Conservation (phyloP, 257 asterid genomes). For the Salvia splendens region DNA sequence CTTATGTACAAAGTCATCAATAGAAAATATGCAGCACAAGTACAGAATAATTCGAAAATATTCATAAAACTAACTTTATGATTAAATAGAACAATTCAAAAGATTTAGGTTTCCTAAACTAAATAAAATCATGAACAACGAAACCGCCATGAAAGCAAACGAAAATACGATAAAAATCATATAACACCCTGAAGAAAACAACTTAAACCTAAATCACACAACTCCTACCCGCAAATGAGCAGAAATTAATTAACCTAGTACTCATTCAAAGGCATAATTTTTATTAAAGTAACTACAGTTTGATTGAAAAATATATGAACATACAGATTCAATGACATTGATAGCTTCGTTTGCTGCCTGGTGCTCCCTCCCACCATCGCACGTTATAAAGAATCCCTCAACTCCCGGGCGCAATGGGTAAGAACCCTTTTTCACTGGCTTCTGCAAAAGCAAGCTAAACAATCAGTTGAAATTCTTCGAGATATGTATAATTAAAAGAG, state of each 20-base stretch:
- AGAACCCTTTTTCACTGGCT: slow-evolving; percentile 75
- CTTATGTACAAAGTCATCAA: not conserved
- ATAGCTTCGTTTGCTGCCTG: slow-evolving; percentile 91
- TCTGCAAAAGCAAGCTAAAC: slow-evolving; percentile 44
- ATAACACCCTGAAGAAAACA: slow-evolving; percentile 9
- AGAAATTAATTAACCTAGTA: slow-evolving; percentile 5
- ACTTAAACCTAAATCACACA: slow-evolving; percentile 9
- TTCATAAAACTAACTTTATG: not conserved
- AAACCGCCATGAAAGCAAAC: not conserved
- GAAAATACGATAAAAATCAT: not conserved
- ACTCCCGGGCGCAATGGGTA: slow-evolving; percentile 86
- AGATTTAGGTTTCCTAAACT: not conserved
- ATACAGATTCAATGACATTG: slow-evolving; percentile 82
- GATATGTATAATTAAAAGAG: not conserved
- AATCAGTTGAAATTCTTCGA: slow-evolving; percentile 26
- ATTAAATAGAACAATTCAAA: not conserved
- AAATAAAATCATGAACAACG: not conserved
- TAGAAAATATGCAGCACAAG: not conserved
- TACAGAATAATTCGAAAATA: not conserved
- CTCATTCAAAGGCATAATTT: slow-evolving; percentile 25
- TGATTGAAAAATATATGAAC: slow-evolving; percentile 12
- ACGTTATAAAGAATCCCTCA: slow-evolving; percentile 90
- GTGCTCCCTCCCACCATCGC: slow-evolving; percentile 93
- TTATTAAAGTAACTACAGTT: not conserved
- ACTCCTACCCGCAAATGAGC: not conserved